phyloP scores from a whole-genome alignment of 2,329 filamentous ascomycete genomes.

The Triangularia setosa region DNA sequence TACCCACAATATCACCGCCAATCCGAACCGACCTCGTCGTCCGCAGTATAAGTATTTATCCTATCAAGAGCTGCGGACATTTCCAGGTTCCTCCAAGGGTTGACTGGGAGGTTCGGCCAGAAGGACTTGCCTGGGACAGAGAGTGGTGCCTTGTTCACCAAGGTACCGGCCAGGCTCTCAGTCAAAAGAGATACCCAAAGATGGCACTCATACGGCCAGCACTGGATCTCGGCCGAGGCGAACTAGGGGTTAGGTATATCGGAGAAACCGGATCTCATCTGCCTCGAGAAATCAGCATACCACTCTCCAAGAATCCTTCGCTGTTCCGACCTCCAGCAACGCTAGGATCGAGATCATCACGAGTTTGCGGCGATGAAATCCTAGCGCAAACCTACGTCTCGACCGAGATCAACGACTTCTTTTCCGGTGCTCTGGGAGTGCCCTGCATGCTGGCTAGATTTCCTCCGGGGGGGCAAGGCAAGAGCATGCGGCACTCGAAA shows the following conservation, averaged over 20 bases:
- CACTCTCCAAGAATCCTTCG: conserved; percentile 64
- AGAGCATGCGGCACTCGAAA: conserved; percentile 65
- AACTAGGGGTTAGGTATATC: conserved; percentile 58
- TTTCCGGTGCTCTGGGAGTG: conserved; percentile 69
- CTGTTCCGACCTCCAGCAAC: conserved; percentile 44
- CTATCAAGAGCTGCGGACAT: conserved; percentile 90
- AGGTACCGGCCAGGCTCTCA: conserved; percentile 78
- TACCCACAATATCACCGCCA: neutral
- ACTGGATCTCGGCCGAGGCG: conserved; percentile 65
- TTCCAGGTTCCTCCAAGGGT: conserved; percentile 62
- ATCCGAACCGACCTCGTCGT: conserved; percentile 42
- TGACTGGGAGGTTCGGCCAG: conserved; percentile 71
- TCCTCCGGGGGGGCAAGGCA: conserved; percentile 60
- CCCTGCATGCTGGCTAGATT: conserved; percentile 83
- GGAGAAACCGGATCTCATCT: conserved; percentile 30
- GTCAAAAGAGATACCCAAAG: conserved; percentile 79
- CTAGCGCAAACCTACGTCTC: conserved; percentile 67
- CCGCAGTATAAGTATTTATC: conserved; percentile 72
- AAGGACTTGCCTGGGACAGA: conserved; percentile 89
- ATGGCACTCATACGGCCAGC: conserved; percentile 80
- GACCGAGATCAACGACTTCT: conserved; percentile 66
- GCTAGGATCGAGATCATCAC: conserved; percentile 49
- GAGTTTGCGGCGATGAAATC: conserved; percentile 80
- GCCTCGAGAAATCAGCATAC: conserved; percentile 45
- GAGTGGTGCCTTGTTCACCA: conserved; percentile 94